Evolutionary conservation across 768 basidiomycete species (phyloP).

Genomic region (Mycena epipterygia): DNA sequence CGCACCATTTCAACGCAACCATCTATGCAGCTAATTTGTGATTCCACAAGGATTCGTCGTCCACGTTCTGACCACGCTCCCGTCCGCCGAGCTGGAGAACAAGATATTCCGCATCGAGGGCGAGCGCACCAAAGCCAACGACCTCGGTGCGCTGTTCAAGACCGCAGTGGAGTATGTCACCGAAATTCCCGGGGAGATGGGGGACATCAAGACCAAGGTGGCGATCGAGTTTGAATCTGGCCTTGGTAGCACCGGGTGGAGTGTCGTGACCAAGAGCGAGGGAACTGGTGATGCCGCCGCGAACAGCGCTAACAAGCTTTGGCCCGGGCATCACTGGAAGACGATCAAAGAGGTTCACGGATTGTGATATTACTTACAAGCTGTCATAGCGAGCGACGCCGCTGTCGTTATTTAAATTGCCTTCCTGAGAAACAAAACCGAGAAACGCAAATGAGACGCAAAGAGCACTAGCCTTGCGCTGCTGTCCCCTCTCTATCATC

Average conservation of each 20-base stretch:
- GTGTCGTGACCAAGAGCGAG: slow-evolving; percentile 14
- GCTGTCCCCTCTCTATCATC: slow-evolving; percentile 20
- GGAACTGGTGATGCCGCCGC: slow-evolving; percentile 34
- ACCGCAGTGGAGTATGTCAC: slow-evolving; percentile 35
- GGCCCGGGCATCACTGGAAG: slow-evolving; percentile 41
- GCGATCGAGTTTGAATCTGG: slow-evolving; percentile 28
- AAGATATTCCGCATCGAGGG: slow-evolving; percentile 52
- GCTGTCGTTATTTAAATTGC: slow-evolving; percentile 23
- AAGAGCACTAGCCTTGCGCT: slow-evolving; percentile 22
- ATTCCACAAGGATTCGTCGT: slow-evolving; percentile 48
- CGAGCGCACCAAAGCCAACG: slow-evolving; percentile 43
- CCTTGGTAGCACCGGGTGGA: slow-evolving; percentile 37
- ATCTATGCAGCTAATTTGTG: slow-evolving; percentile 10
- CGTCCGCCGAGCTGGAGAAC: slow-evolving; percentile 42
- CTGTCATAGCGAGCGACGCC: slow-evolving; percentile 21
- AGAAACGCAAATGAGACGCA: slow-evolving; percentile 23
- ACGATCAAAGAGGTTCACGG: slow-evolving; percentile 34
- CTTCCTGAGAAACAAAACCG: slow-evolving; percentile 17
- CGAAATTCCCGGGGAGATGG: slow-evolving; percentile 20
- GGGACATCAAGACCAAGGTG: slow-evolving; percentile 20
- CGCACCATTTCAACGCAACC: slow-evolving; percentile 34
- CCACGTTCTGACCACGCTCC: slow-evolving; percentile 49
- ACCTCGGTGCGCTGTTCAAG: slow-evolving; percentile 33
- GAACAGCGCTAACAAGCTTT: slow-evolving; percentile 37
- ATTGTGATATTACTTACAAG: slow-evolving; percentile 26